Evolutionary conservation across 2,329 filamentous ascomycete species (phyloP).

Genomic region (Phaeosphaeria sp.): DNA sequence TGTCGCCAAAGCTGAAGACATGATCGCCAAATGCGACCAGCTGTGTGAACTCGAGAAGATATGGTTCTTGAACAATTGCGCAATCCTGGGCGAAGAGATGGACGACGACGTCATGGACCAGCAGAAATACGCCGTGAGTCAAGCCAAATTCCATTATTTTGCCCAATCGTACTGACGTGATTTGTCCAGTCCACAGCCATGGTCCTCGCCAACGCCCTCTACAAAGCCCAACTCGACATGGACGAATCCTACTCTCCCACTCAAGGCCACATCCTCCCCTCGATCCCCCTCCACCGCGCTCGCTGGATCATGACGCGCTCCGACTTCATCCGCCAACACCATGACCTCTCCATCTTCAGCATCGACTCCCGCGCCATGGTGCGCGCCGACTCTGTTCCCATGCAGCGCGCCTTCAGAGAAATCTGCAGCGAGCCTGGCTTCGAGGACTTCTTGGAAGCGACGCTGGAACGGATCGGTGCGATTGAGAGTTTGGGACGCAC

Average conservation of each 20-base stretch:
- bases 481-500: conserved; percentile 94
- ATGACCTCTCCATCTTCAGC: conserved; percentile 93
- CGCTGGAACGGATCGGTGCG: conserved; percentile 82
- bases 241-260: conserved; percentile 68
- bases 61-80: conserved; percentile 80
- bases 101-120: conserved; percentile 99
- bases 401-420: conserved; percentile 89
- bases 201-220: conserved; percentile 88
- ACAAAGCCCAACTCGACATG: conserved; percentile 78
- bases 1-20: conserved; percentile 84
- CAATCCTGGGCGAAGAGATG: conserved; percentile 77
- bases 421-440: conserved; percentile 82
- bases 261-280: conserved; percentile 76
- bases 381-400: conserved; percentile 91
- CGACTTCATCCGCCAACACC: conserved; percentile 92
- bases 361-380: conserved; percentile 89
- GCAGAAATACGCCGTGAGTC: conserved; percentile 87
- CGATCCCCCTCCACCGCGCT: conserved; percentile 59
- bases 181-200: conserved; percentile 85
- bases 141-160: neutral
- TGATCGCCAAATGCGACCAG: conserved; percentile 77
- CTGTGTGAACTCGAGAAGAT: conserved; percentile 76
- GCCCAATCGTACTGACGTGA: too few species aligned
- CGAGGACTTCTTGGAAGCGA: conserved; percentile 80
- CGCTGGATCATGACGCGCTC: conserved; percentile 89